These are phyloP conservation scores for Closterium sp. DNA, from an alignment of 139 green algal genomes.

Conservation along the genomic window DNA sequence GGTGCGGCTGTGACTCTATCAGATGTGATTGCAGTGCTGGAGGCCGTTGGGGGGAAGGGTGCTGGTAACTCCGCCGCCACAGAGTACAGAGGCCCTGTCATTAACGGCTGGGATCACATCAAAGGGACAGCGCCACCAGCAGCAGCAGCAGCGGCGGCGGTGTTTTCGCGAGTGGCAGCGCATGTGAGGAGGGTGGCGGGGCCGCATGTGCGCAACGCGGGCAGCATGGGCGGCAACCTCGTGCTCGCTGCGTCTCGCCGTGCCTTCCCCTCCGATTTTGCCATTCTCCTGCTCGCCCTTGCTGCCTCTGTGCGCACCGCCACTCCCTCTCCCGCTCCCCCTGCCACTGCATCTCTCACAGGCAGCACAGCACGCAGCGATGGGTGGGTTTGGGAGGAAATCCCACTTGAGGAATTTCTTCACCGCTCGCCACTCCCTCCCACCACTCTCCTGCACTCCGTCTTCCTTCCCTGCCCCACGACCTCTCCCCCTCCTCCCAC, in stretches of 20 bases:
- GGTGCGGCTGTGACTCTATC: constrained; percentile 16
- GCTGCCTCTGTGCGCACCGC: not conserved
- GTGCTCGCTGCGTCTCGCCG: constrained; percentile 40
- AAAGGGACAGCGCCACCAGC: not conserved
- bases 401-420: no score
- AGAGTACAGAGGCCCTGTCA: not conserved
- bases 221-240: constrained; percentile 72
- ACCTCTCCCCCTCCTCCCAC: not conserved
- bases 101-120: not conserved
- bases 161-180: constrained; percentile 15
- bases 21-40: constrained; percentile 3
- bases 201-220: constrained; percentile 65
- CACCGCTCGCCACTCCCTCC: no score
- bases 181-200: constrained; percentile 65
- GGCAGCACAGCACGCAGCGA: no score
- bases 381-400: no score
- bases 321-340: no score
- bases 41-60: not conserved
- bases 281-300: constrained; percentile 13
- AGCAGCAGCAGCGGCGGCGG: not conserved
- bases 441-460: not conserved
- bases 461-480: not conserved
- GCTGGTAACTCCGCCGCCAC: no score
- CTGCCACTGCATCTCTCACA: no score
- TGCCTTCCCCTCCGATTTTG: constrained; percentile 38